A percentile compares a stretch with the other conserved stretches of the same genome.
Evolutionary conservation across 805 yeast genomes (phyloP).

Genomic region (Kuraishia capsulata): DNA sequence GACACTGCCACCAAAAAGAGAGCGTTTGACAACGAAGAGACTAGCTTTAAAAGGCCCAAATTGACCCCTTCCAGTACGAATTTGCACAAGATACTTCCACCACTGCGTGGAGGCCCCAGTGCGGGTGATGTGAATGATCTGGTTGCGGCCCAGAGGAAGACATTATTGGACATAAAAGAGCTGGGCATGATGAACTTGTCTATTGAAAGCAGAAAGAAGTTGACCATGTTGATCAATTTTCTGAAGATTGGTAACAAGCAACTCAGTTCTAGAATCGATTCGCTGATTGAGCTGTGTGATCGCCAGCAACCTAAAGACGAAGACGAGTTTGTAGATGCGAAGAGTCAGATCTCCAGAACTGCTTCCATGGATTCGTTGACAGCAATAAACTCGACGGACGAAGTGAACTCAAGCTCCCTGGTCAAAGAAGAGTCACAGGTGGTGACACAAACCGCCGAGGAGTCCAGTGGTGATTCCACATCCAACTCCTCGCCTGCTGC

Average conservation of each 20-base stretch:
- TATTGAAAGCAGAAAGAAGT: constrained; percentile 64
- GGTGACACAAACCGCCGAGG: constrained; percentile 6
- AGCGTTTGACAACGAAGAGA: constrained; percentile 1
- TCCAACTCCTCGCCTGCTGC: constrained; percentile 1
- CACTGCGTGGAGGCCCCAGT: background rate
- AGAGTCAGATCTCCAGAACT: background rate
- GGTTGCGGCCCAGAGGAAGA: constrained; percentile 14
- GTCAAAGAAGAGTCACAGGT: constrained; percentile 2
- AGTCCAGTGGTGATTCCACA: constrained; percentile 4
- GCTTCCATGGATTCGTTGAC: background rate
- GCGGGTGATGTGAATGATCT: background rate
- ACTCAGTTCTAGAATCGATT: constrained; percentile 55
- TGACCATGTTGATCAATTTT: constrained; percentile 73
- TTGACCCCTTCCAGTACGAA: constrained; percentile 7
- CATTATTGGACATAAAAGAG: constrained; percentile 23
- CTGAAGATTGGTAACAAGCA: constrained; percentile 75
- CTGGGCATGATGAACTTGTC: constrained; percentile 22
- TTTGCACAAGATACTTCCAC: background rate
- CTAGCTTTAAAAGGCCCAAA: constrained; percentile 10
- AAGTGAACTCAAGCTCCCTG: background rate
- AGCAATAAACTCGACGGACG: background rate
- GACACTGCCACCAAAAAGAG: background rate
- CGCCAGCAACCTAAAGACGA: constrained; percentile 10
- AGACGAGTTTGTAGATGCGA: constrained; percentile 3
- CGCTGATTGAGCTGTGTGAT: constrained; percentile 28